Conservation (phyloP, 164 flowering plant genomes). For the Sedum album region DNA sequence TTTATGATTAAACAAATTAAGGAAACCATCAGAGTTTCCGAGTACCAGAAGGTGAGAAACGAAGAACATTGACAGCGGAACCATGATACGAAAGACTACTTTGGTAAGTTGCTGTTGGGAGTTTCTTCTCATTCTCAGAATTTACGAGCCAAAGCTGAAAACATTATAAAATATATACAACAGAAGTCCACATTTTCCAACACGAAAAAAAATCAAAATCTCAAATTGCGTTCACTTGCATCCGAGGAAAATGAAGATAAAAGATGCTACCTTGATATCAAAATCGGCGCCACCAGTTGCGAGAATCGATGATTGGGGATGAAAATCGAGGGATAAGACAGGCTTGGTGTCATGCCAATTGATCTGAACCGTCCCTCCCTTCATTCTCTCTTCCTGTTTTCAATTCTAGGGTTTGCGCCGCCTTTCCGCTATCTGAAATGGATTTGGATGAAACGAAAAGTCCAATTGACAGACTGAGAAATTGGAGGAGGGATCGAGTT, state of each 20-base stretch:
- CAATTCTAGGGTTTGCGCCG: too few species aligned
- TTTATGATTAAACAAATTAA: not conserved
- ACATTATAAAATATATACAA: not conserved
- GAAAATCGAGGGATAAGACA: conserved; percentile 84
- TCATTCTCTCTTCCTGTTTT: too few species aligned
- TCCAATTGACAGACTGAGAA: too few species aligned
- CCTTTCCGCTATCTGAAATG: too few species aligned
- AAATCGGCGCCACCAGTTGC: conserved; percentile 95
- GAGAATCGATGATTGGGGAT: conserved; percentile 62
- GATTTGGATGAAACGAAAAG: too few species aligned
- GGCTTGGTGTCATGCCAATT: conserved; percentile 80
- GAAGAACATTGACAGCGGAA: conserved; percentile 78
- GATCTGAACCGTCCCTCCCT: too few species aligned
- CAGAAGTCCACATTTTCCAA: not conserved
- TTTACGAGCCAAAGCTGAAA: conserved; percentile 67
- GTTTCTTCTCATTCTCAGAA: conserved; percentile 48
- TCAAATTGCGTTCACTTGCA: too few species aligned
- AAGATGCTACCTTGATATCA: conserved; percentile 68
- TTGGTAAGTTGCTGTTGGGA: conserved; percentile 64
- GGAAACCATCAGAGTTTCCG: too few species aligned
- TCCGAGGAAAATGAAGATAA: not conserved
- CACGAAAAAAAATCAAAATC: not conserved
- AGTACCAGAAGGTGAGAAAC: conserved; percentile 91
- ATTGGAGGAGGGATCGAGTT: too few species aligned
- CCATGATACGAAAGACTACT: conserved; percentile 75